Evolutionary conservation across 164 flowering plant species (phyloP), one percentile per base, ranked within the genome.

Genomic region (Stephania cephalantha): DNA sequence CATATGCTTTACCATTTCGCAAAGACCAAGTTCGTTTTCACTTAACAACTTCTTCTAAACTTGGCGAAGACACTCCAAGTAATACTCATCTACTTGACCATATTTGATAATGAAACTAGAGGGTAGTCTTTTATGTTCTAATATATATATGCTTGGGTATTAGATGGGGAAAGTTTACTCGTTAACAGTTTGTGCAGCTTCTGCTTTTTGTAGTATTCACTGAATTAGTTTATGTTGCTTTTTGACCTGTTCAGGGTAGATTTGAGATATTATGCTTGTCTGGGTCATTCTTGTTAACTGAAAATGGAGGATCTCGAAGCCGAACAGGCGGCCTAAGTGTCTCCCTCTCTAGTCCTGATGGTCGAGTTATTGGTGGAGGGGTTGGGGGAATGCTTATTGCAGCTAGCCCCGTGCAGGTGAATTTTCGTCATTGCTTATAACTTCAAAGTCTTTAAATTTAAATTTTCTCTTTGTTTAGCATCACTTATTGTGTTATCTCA

Each of bases 351-450:
- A 89, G 93, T 77, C 93, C 97, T 61, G 97, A 94, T 85, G 97
- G 98, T 7, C 91, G 90, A 46, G 91, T 94, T 74, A 86, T 91
- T 58, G 98, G 98, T 77, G 98, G 98, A 55, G 94, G 92, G 70
- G 94, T 92, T 48, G 98, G 91, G 58, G 98, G 97, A 50, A 70
- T 87, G 84, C 97, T 94, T 44, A 85, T 89, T 74, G 98, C 98
- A 44, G 96, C 92, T 30, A 90, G 86, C 61, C 92, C 90, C 20
- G 96, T 94, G 73, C 98, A 94, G 98, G 98, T 94, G 80, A 66
- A n/a, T 35, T 9, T 15, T 31, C 58, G 46, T 73, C 69, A 13
- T 77, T 58, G 15, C 20, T 5, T 15, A 58, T 15, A 15, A 6
- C 18, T 3, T 5, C 17, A 1, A 58, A 18, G 20, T 15, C 64